Base-by-base conservation (phyloP, 176 grass and related monocot species). In the Oryza officinalis region DNA sequence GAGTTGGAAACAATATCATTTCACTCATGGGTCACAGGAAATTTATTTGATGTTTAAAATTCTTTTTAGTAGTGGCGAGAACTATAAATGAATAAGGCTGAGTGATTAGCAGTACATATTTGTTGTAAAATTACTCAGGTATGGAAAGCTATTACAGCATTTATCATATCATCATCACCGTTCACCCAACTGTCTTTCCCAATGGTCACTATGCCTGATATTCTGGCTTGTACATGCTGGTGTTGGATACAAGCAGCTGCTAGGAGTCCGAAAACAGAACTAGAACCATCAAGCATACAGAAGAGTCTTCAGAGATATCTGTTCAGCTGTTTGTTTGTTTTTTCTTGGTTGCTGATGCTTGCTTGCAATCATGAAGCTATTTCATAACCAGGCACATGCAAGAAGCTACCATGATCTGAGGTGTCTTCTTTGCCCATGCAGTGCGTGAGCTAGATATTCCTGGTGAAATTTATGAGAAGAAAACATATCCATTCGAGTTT, bases 391-490 rank as follows among this genome's bases (percentile, higher is more conserved):
- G 22, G 20, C 79, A 65, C 47, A 2, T 35, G 20, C 65, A 20
- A 74, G 64, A 81, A 63, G 80, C 44, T 67, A 31, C 33, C 38
- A 74, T 80, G 41, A 47, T 11, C 40, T 75, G 68, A 77, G 54
- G 23, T 80, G 10, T 66, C 32, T 25, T 78, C 2, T 75, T 66
- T 89, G 22, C 63, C 25, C 49, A 9, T 92, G 76, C 87, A 97
- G 91, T 97, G 66, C 89, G 91, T 79, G 94, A 97, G 47, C 81
- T 97, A 83, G 91, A 97, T 84, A 83, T 97, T 84, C 91, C 94
- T 72, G 91, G 94, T 81, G 94, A 97, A 73, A 97, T 97, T 18
- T 97, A 94, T 87, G 91, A 97, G 88, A 92, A 81, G 65, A 97
- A 97, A 73, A 80, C 82, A 26, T 97, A 86, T 74, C 91, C 94